These are phyloP conservation scores for Phytophthora rubi DNA, from an alignment of 352 stramenopile genomes.

Conservation along the genomic window DNA sequence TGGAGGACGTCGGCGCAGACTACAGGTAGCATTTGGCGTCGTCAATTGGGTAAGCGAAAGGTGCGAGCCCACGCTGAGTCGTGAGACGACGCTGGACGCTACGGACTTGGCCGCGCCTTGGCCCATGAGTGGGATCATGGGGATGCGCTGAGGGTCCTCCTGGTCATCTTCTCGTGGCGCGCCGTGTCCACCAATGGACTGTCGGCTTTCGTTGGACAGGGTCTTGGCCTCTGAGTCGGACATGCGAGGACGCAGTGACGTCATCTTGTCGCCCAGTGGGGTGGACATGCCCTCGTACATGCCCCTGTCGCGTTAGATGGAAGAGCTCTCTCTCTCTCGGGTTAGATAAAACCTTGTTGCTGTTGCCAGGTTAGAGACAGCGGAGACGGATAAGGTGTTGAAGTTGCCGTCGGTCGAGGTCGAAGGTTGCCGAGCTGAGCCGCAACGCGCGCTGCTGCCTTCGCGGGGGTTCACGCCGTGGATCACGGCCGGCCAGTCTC, in stretches of 20 bases:
- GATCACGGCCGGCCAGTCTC: neutral
- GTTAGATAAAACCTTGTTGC: neutral
- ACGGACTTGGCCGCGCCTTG: constrained; percentile 34
- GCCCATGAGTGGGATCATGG: constrained; percentile 38
- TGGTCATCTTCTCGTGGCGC: constrained; percentile 36
- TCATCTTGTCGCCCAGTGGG: constrained; percentile 31
- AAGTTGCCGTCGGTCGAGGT: neutral
- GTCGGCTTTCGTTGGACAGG: constrained; percentile 19
- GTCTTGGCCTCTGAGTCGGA: constrained; percentile 39
- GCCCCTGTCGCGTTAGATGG: constrained; percentile 22
- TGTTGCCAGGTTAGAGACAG: neutral
- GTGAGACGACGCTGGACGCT: constrained; percentile 25
- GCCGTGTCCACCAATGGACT: constrained; percentile 31
- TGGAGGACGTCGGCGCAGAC: constrained; percentile 29
- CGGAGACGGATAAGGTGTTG: neutral
- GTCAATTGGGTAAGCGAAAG: constrained; percentile 33
- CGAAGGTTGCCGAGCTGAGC: neutral
- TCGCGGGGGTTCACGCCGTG: neutral
- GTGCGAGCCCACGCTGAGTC: constrained; percentile 33
- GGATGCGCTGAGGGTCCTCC: constrained; percentile 38
- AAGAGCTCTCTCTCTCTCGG: neutral
- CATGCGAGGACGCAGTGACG: constrained; percentile 26
- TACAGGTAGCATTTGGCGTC: constrained; percentile 7
- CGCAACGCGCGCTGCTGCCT: neutral
- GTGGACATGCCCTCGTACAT: constrained; percentile 50